These are phyloP conservation scores for Yamadazyma kanchanaburiensis DNA, from an alignment of 1,139 yeast genomes.

Conservation along the genomic window DNA sequence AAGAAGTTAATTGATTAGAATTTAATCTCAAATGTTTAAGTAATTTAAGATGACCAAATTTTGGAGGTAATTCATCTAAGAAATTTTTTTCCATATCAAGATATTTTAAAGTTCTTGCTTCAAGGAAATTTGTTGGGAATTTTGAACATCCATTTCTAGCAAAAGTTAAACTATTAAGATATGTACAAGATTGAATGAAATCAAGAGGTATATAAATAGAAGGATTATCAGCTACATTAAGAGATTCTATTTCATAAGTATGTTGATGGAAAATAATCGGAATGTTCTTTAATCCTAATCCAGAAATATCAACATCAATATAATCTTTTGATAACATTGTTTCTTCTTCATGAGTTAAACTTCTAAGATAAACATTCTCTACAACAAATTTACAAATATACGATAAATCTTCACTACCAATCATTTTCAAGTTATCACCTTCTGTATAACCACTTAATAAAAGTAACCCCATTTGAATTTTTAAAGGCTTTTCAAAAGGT, in stretches of 20 bases:
- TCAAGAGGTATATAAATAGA: slow-evolving; percentile 81
- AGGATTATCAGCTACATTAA: slow-evolving; percentile 86
- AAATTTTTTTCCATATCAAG: slow-evolving; percentile 80
- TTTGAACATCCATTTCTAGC: slow-evolving; percentile 70
- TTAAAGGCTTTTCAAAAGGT: slow-evolving; percentile 72
- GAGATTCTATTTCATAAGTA: slow-evolving; percentile 74
- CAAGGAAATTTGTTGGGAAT: slow-evolving; percentile 71
- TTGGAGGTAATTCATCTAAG: slow-evolving; percentile 58
- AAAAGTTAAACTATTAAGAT: slow-evolving; percentile 64
- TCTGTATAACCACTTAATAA: slow-evolving; percentile 78
- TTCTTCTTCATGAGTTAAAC: slow-evolving; percentile 67
- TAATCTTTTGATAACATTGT: slow-evolving; percentile 61
- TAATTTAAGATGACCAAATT: slow-evolving; percentile 50
- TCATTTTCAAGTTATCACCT: slow-evolving; percentile 68
- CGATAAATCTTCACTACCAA: slow-evolving; percentile 86
- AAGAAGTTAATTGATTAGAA: slow-evolving; percentile 64
- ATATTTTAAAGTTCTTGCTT: slow-evolving; percentile 64
- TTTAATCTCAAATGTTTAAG: slow-evolving; percentile 60
- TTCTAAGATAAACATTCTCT: slow-evolving; percentile 67
- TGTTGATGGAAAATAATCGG: slow-evolving; percentile 82
- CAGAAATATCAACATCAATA: slow-evolving; percentile 70
- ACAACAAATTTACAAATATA: slow-evolving; percentile 83
- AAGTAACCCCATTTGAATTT: slow-evolving; percentile 71
- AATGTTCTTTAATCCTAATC: slow-evolving; percentile 75
- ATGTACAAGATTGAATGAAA: slow-evolving; percentile 79